Base-by-base conservation (phyloP, 1,284 basidiomycete genomes). In the Tilletiaria anomala region DNA sequence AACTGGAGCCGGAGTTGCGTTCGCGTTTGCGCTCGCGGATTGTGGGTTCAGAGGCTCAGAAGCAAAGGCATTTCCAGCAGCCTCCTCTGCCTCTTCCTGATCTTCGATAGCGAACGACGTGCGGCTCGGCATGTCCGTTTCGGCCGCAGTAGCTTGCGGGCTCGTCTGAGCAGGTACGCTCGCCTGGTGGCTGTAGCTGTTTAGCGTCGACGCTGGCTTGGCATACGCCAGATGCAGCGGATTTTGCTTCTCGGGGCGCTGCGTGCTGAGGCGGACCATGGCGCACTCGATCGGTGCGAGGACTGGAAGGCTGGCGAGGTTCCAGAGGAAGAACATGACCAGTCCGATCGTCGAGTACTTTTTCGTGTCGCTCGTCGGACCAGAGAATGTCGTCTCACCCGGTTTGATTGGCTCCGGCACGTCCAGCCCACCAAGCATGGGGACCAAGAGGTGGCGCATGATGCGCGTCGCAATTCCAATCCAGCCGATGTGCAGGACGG, bases 251-350 rank as follows among this genome's bases (percentile, higher is more conserved):
- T 58, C 57, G 5, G 60, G 56, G 14, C 59, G 44, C 42, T 66
- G 63, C 14, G 53, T 52, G 29, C 53, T 45, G 17, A 66, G 46
- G 11, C 63, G 49, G 4, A 66, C 54, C 40, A 58, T 54, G 21
- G 56, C 56, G 26, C 55, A 58, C 35, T 66, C 61, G 34, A 66
- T 40, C n/a, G 61, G 61, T 11, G 55, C 51, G 14, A 61, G 47
- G 2, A 59, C 43, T 5, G 54, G 18, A 3, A 54, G 54, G 32
- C 51, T 52, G 39, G 53, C 19, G 6, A 58, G 41, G 35, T 50
- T 50, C 54, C 56, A 62, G 6, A 52, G 40, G 17, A 65, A 29
- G 43, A 54, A 64, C 31, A 60, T 31, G 4, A 49, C 37, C 26
- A 62, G 38, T 8, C 59, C 61, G 17, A 58, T 37, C 1, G 51